A percentile compares a stretch with the other conserved stretches of the same genome.
Evolutionary conservation across 2,329 filamentous ascomycete species (phyloP).

Genomic region (Curvularia verruculosa): DNA sequence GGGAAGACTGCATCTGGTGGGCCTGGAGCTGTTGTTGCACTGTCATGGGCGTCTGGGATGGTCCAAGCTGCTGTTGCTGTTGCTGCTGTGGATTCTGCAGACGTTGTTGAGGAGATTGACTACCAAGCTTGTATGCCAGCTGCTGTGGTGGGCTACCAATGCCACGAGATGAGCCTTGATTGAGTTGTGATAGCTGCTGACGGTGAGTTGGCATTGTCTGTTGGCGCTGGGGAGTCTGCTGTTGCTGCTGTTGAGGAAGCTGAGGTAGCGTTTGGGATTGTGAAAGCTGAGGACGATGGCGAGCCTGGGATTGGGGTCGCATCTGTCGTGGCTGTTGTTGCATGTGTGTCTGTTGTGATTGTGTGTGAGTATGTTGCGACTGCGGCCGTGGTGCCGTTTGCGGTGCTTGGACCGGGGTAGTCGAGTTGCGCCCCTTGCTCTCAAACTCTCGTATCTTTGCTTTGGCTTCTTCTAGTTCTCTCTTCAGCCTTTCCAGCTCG

Average conservation of each 20-base stretch:
- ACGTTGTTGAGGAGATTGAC: conserved; percentile 29
- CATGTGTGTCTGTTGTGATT: conserved; percentile 19
- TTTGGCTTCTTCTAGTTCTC: conserved; percentile 46
- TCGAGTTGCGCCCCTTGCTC: conserved; percentile 38
- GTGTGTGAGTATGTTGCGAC: conserved; percentile 15
- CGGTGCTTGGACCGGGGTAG: conserved; percentile 35
- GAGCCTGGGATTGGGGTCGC: conserved; percentile 12
- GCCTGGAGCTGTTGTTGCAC: conserved; percentile 15
- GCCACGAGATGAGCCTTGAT: conserved; percentile 18
- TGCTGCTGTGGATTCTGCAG: conserved; percentile 15
- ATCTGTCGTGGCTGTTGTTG: conserved; percentile 23
- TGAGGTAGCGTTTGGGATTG: conserved; percentile 19
- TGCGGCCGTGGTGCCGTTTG: conserved; percentile 25
- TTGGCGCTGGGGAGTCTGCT: conserved; percentile 18
- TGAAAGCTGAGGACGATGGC: conserved; percentile 17
- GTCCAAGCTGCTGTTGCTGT: conserved; percentile 26
- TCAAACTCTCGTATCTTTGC: conserved; percentile 44
- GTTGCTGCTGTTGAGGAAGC: conserved; percentile 21
- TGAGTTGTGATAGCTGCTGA: conserved; percentile 34
- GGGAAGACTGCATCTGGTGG: conserved; percentile 27
- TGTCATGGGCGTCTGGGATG: conserved; percentile 21
- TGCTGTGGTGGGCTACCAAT: conserved; percentile 30
- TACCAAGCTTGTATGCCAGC: conserved; percentile 24
- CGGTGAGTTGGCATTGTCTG: conserved; percentile 23
- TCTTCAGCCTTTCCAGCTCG: conserved; percentile 45